Percentiles rank a stretch among this genome's conserved stretches.
phyloP scores from a whole-genome alignment of 176 grass and related monocot genomes.

The Echinochloa phyllopogon region DNA sequence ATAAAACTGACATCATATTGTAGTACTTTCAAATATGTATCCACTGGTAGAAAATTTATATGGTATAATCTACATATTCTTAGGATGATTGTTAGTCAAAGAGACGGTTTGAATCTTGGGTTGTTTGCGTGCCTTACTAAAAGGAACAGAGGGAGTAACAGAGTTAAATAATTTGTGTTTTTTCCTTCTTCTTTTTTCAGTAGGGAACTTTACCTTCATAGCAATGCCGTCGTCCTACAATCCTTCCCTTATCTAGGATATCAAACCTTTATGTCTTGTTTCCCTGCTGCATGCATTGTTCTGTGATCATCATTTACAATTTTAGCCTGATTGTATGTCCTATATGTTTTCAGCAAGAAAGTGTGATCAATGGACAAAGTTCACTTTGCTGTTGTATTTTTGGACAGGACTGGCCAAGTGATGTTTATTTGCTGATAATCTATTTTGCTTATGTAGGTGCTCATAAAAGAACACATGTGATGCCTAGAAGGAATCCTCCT shows the following conservation, averaged over 20 bases:
- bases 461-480: constrained; percentile 55
- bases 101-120: too few relatives aligned
- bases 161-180: background rate
- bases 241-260: background rate
- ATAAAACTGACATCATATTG: too few relatives aligned
- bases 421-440: background rate
- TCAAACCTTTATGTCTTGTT: background rate
- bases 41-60: too few relatives aligned
- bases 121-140: too few relatives aligned
- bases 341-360: constrained; percentile 38
- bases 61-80: too few relatives aligned
- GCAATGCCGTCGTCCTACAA: background rate
- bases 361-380: constrained; percentile 10
- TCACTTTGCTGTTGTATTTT: constrained; percentile 15
- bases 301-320: constrained; percentile 15
- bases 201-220: background rate
- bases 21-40: too few relatives aligned
- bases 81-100: too few relatives aligned
- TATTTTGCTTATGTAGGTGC: constrained; percentile 49
- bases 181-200: background rate
- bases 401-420: background rate
- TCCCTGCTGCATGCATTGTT: background rate
- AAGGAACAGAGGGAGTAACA: too few relatives aligned
- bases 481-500: constrained; percentile 74
- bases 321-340: constrained; percentile 2